Evolutionary conservation across 192 early-diverging fungal species (phyloP), one percentile per base, ranked within the genome.

Genomic region (Gorgonomyces haynaldii): DNA sequence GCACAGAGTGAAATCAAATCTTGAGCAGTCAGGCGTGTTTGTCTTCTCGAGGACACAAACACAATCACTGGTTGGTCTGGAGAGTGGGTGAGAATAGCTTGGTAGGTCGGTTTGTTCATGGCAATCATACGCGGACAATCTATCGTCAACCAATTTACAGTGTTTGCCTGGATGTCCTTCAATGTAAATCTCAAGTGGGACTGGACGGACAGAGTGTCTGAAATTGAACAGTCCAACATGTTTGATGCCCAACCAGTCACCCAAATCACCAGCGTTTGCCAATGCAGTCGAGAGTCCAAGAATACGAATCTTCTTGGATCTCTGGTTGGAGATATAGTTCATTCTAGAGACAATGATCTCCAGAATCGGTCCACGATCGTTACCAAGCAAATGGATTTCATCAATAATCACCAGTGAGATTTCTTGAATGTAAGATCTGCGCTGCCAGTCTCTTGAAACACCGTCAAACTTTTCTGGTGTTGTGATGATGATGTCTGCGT

Each of bases 381-480:
- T 88, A 19, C 93, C 93, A 10, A 99, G 76, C 45, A 96, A 66
- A 61, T 99, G 93, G 38, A 99, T 97, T 72, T 97, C 96, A 67
- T 96, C 96, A 59, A 97, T 93, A 36, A 99, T 91, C 10, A 99
- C 84, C 34, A 85, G 64, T 7, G 89, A 84, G 19, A 99, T 89
- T 30, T 72, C 61, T 30, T 74, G 79, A 15, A 96, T 91, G 68
- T 95, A 97, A 8, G 70, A 78, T 35, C 93, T 76, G n/a, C 74
- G 81, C 44, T 91, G 78, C 70, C 91, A 96, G 32, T 76, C 83
- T 42, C 96, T 83, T 61, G 81, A 87, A 52, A 99, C 85, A 46
- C 91, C 91, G 67, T 99, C 91, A 92, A 92, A 99, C 54, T 97
- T 96, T 56, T 95, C 91, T 0, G 96, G 93, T 8, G 96, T 99